Percentiles rank a stretch among this genome's conserved stretches.
Evolutionary conservation across 805 yeast species (phyloP).

Genomic region (Saccharomycopsis oosterbeekiorum): DNA sequence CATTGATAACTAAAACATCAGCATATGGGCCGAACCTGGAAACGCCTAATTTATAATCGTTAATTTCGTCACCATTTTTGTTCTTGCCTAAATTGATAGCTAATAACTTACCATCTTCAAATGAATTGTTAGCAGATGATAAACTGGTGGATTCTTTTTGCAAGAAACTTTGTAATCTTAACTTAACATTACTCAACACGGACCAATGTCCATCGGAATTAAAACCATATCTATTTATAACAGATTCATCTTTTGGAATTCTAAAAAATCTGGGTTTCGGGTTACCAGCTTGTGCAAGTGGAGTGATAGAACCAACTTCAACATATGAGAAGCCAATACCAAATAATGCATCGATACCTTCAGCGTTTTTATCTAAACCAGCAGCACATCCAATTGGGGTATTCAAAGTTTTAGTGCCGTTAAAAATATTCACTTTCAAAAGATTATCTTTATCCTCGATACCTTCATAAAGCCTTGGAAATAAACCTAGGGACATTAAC

Average conservation of each 20-base stretch:
- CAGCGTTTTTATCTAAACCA: slow-evolving; percentile 90
- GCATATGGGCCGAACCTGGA: slow-evolving; percentile 72
- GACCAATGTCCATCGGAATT: slow-evolving; percentile 80
- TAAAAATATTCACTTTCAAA: slow-evolving; percentile 51
- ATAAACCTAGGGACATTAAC: slow-evolving; percentile 55
- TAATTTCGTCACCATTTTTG: slow-evolving; percentile 81
- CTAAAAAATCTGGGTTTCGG: slow-evolving; percentile 91
- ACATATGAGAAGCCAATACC: slow-evolving; percentile 79
- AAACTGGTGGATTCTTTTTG: slow-evolving; percentile 21
- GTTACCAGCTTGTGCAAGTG: slow-evolving; percentile 88
- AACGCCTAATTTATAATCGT: slow-evolving; percentile 81
- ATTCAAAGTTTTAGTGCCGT: slow-evolving; percentile 41
- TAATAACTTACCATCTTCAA: slow-evolving; percentile 54
- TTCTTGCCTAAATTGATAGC: slow-evolving; percentile 89
- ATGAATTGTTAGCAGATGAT: slow-evolving; percentile 35
- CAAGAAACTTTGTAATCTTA: slow-evolving; percentile 43
- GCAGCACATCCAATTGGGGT: slow-evolving; percentile 93
- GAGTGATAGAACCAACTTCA: slow-evolving; percentile 90
- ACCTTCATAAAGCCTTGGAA: slow-evolving; percentile 52
- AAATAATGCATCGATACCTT: slow-evolving; percentile 74
- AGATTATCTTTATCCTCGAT: slow-evolving; percentile 33
- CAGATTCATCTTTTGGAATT: slow-evolving; percentile 75
- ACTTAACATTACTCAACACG: slow-evolving; percentile 57
- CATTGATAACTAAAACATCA: slow-evolving; percentile 83
- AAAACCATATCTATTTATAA: slow-evolving; percentile 90